phyloP scores from a whole-genome alignment of 148 eudicot species.

The Heliamphora exappendiculata region DNA sequence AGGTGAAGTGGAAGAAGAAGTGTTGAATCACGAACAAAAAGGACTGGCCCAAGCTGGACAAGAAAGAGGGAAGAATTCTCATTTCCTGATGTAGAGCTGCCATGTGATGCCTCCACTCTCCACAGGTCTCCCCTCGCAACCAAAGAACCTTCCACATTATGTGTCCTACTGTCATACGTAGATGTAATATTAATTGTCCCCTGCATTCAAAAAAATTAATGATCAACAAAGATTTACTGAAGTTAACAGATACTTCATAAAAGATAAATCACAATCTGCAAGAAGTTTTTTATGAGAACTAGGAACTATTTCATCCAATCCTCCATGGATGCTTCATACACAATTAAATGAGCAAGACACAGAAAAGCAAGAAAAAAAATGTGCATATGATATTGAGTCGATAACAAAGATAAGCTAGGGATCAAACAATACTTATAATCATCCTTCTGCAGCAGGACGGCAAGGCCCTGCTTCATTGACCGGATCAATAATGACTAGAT shows the following conservation, averaged over 20 bases:
- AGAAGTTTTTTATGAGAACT: background rate
- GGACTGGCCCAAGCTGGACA: constrained; percentile 93
- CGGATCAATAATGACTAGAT: too few species aligned
- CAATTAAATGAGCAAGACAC: background rate
- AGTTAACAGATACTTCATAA: background rate
- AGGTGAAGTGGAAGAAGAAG: constrained; percentile 88
- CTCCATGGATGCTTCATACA: background rate
- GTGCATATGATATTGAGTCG: background rate
- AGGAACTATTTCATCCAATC: background rate
- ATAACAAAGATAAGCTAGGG: background rate
- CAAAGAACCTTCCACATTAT: constrained; percentile 68
- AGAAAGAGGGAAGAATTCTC: constrained; percentile 75
- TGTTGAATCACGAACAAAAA: constrained; percentile 90
- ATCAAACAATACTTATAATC: background rate
- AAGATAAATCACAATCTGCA: background rate
- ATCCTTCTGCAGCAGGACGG: background rate
- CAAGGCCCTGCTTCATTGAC: too few species aligned
- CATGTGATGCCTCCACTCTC: constrained; percentile 90
- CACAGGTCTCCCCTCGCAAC: constrained; percentile 90
- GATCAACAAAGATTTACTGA: background rate
- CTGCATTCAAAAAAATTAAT: constrained; percentile 26
- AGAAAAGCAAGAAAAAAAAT: background rate
- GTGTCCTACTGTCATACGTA: constrained; percentile 78
- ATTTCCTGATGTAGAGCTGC: constrained; percentile 69
- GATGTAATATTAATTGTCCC: constrained; percentile 71